Conservation (phyloP, 2,329 filamentous ascomycete genomes). For the Chrysosporium keratinophilum region DNA sequence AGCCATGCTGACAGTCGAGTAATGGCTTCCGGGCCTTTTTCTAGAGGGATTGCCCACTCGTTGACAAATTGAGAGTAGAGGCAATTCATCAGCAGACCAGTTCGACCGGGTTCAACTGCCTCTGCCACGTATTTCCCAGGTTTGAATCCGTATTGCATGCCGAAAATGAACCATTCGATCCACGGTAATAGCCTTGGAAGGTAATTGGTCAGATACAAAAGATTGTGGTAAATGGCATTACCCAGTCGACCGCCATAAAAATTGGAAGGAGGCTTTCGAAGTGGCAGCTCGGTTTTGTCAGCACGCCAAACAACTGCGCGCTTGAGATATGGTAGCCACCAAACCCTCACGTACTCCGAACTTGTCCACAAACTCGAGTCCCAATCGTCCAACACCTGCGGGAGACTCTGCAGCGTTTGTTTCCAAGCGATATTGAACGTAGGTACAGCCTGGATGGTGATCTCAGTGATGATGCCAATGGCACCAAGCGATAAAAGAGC, state of each 20-base stretch:
- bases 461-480: conserved; percentile 79
- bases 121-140: conserved; percentile 52
- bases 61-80: conserved; percentile 98
- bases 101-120: conserved; percentile 69
- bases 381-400: conserved; percentile 62
- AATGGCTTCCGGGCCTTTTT: conserved; percentile 78
- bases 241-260: conserved; percentile 78
- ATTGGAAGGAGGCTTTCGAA: conserved; percentile 50
- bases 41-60: conserved; percentile 87
- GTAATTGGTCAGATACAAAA: conserved; percentile 70
- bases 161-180: conserved; percentile 94
- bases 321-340: conserved; percentile 94
- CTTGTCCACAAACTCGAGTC: conserved; percentile 64
- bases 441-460: conserved; percentile 71
- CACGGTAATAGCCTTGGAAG: conserved; percentile 70
- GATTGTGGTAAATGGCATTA: conserved; percentile 83
- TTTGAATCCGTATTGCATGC: conserved; percentile 90
- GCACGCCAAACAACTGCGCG: conserved; percentile 83
- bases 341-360: conserved; percentile 82
- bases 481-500: conserved; percentile 80
- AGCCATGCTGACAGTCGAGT: conserved; percentile 78
- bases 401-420: conserved; percentile 64
- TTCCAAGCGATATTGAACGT: conserved; percentile 78
- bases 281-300: conserved; percentile 58
- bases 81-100: conserved; percentile 89